Percentiles rank a stretch among this genome's conserved stretches.
phyloP scores from a whole-genome alignment of 2,329 filamentous ascomycete species.

The Metarhizium guizhouense region DNA sequence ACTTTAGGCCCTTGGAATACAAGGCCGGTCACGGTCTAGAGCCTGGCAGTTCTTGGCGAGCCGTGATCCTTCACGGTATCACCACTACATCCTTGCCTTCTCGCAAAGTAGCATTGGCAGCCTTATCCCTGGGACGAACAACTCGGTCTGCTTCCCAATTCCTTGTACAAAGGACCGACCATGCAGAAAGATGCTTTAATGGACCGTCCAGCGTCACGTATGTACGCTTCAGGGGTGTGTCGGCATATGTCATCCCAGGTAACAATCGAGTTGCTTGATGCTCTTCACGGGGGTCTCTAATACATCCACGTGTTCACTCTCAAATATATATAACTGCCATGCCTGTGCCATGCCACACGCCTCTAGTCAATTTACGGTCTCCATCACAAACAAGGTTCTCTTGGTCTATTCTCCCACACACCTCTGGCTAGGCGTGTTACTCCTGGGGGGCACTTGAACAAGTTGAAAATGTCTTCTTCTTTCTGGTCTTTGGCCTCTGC shows the following conservation, averaged over 20 bases:
- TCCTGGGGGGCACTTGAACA: not conserved
- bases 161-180: not conserved
- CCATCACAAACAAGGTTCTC: not conserved
- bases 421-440: not conserved
- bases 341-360: not conserved
- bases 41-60: not conserved
- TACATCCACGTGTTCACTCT: not conserved
- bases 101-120: not conserved
- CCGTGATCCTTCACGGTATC: not conserved
- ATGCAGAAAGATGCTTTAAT: not conserved
- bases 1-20: no score
- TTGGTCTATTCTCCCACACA: not conserved
- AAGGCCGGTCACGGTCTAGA: no score
- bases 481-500: conserved; percentile 7
- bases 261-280: not conserved
- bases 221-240: not conserved
- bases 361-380: not conserved
- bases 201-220: not conserved
- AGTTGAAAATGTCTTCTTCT: conserved; percentile 5
- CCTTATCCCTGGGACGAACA: not conserved
- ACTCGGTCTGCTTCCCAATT: not conserved
- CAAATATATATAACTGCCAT: not conserved
- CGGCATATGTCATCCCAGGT: not conserved
- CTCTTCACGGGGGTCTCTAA: not conserved
- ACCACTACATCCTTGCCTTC: not conserved